phyloP scores from a whole-genome alignment of 208 protist genomes.

The Trypanosoma mega region DNA sequence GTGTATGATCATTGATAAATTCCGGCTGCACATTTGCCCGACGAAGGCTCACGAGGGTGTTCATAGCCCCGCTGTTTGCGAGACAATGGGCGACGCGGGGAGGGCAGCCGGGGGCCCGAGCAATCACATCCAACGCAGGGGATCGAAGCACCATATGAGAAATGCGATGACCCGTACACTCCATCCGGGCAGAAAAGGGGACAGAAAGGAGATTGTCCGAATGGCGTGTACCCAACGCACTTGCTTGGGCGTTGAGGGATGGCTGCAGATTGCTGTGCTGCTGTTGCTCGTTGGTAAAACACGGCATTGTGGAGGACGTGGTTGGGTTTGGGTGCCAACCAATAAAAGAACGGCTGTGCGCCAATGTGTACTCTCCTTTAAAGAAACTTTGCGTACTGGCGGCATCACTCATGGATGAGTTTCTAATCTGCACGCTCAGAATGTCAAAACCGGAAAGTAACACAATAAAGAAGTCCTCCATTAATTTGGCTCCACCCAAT shows the following conservation, averaged over 20 bases:
- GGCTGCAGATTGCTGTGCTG: not conserved
- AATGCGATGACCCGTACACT: slow-evolving; percentile 32
- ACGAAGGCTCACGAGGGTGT: slow-evolving; percentile 51
- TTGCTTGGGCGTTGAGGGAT: not conserved
- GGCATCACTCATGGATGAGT: slow-evolving; percentile 18
- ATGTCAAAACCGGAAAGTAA: slow-evolving; percentile 77
- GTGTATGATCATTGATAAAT: slow-evolving; percentile 54
- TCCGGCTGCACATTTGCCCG: slow-evolving; percentile 51
- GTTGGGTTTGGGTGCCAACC: slow-evolving; percentile 72
- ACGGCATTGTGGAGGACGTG: too few species aligned
- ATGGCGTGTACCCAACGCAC: not conserved
- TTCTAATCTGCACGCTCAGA: slow-evolving; percentile 45
- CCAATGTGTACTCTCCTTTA: slow-evolving; percentile 49
- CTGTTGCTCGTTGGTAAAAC: too few species aligned
- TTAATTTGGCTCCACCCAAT: slow-evolving; percentile 35
- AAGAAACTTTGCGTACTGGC: slow-evolving; percentile 37
- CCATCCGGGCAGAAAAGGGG: slow-evolving; percentile 57
- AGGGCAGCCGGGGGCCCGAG: slow-evolving; percentile 27
- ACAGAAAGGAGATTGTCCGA: slow-evolving; percentile 21
- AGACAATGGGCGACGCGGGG: slow-evolving; percentile 33
- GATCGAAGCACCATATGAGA: slow-evolving; percentile 63
- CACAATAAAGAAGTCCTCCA: slow-evolving; percentile 66
- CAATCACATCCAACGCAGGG: slow-evolving; percentile 29
- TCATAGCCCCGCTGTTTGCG: slow-evolving; percentile 35
- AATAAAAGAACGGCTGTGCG: slow-evolving; percentile 67